Conservation (phyloP, 441 rosid genomes). For the Mallotus japonicus region DNA sequence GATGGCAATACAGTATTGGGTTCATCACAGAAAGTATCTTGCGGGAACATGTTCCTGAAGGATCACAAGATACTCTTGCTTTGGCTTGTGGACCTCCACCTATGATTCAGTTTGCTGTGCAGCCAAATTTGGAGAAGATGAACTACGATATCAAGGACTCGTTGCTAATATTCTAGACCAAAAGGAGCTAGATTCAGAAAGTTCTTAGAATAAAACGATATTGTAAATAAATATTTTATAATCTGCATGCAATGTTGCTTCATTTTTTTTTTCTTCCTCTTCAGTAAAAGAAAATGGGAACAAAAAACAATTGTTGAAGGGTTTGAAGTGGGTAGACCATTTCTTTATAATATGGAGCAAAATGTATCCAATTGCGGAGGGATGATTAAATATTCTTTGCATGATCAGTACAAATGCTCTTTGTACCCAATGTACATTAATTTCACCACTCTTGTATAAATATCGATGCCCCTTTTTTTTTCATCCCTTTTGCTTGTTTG, state of each 20-base stretch:
- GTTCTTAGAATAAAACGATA: background rate
- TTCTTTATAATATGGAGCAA: background rate
- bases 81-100: slow-evolving; percentile 92
- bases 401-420: background rate
- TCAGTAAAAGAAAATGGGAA: background rate
- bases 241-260: background rate
- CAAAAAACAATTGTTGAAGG: background rate
- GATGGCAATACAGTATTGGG: slow-evolving; percentile 74
- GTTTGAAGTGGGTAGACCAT: background rate
- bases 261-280: background rate
- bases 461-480: background rate
- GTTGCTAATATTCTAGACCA: slow-evolving; percentile 53
- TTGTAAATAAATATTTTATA: background rate
- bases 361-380: too few relatives aligned
- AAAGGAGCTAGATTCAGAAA: background rate
- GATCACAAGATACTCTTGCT: slow-evolving; percentile 54
- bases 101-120: slow-evolving; percentile 86
- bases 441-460: background rate
- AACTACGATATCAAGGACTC: slow-evolving; percentile 63
- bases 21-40: slow-evolving; percentile 58
- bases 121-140: slow-evolving; percentile 89
- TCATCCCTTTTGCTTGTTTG: too few relatives aligned
- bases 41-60: slow-evolving; percentile 61
- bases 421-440: background rate
- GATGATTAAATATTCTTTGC: background rate